Conservation (phyloP, 2,329 filamentous ascomycete species). For the Incumbomyces delicatus region DNA sequence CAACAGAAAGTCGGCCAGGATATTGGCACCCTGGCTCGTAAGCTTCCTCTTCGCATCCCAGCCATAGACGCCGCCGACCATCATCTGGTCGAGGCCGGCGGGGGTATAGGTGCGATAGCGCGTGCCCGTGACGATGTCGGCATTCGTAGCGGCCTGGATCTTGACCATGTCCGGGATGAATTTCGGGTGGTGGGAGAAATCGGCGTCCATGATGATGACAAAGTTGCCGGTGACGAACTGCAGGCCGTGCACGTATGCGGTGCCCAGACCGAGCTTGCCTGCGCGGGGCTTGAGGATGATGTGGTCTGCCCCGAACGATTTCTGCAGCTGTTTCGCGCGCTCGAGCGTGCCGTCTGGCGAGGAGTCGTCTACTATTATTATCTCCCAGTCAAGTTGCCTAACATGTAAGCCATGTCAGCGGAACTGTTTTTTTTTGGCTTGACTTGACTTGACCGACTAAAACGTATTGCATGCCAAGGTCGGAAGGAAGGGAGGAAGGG, state of each 20-base stretch:
- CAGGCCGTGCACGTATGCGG: constrained; percentile 89
- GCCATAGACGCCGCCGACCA: constrained; percentile 70
- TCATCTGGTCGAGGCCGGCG: constrained; percentile 27
- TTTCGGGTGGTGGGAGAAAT: constrained; percentile 98
- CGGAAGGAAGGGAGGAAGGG: background rate
- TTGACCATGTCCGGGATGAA: constrained; percentile 94
- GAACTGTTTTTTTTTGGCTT: too few species aligned
- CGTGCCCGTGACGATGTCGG: constrained; percentile 95
- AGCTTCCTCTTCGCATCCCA: constrained; percentile 88
- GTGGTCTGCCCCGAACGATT: constrained; percentile 64
- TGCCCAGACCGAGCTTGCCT: constrained; percentile 94
- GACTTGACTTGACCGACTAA: too few species aligned
- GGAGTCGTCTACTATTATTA: constrained; percentile 96
- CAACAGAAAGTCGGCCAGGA: constrained; percentile 91
- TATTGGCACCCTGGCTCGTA: constrained; percentile 70
- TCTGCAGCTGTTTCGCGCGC: constrained; percentile 80
- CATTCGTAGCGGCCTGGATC: constrained; percentile 65
- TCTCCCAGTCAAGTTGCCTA: constrained; percentile 84
- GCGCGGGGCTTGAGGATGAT: constrained; percentile 78
- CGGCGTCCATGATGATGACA: constrained; percentile 99
- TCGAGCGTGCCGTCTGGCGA: constrained; percentile 92
- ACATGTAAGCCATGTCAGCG: too few species aligned
- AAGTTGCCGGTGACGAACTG: constrained; percentile 86
- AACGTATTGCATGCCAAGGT: too few species aligned
- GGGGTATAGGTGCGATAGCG: constrained; percentile 66